phyloP scores from a whole-genome alignment of 2,329 filamentous ascomycete genomes.

The Falciphora oryzae region DNA sequence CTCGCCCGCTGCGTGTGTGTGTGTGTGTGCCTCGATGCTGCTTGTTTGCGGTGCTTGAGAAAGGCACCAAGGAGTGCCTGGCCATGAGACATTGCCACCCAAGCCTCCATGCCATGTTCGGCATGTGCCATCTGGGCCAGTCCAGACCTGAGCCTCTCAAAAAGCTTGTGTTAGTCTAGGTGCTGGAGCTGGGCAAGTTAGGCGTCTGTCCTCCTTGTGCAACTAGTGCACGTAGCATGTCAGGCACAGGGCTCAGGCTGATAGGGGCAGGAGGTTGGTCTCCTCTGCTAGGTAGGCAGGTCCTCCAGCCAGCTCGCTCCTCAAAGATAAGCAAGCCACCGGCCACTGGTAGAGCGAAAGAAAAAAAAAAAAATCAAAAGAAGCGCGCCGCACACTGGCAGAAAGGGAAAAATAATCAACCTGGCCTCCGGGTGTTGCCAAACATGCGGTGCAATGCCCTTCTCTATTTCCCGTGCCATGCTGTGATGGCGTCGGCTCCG shows the following conservation, averaged over 20 bases:
- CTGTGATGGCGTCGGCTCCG: conserved; percentile 15
- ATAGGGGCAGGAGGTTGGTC: too few species aligned
- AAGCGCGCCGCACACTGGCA: not conserved
- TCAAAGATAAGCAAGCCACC: not conserved
- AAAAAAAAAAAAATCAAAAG: too few species aligned
- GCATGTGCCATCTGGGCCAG: not conserved
- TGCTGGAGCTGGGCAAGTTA: too few species aligned
- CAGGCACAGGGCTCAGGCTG: too few species aligned
- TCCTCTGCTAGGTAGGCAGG: too few species aligned
- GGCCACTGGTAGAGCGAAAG: too few species aligned
- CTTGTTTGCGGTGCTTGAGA: not conserved
- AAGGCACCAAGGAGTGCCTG: not conserved
- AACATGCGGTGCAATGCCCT: not conserved
- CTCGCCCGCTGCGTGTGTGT: too few species aligned
- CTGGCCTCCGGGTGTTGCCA: not conserved
- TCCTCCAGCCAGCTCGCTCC: too few species aligned
- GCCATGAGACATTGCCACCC: not conserved
- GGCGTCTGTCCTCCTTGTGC: too few species aligned
- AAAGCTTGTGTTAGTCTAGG: not conserved
- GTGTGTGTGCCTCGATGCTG: too few species aligned
- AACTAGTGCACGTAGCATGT: too few species aligned
- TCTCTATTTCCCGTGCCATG: not conserved
- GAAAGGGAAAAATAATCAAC: not conserved
- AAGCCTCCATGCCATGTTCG: not conserved
- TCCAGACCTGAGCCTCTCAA: not conserved